Evolutionary conservation across 2,329 filamentous ascomycete genomes (phyloP), one percentile per base, ranked within the genome.

Genomic region (Graphilbum ipis-grandicollis): DNA sequence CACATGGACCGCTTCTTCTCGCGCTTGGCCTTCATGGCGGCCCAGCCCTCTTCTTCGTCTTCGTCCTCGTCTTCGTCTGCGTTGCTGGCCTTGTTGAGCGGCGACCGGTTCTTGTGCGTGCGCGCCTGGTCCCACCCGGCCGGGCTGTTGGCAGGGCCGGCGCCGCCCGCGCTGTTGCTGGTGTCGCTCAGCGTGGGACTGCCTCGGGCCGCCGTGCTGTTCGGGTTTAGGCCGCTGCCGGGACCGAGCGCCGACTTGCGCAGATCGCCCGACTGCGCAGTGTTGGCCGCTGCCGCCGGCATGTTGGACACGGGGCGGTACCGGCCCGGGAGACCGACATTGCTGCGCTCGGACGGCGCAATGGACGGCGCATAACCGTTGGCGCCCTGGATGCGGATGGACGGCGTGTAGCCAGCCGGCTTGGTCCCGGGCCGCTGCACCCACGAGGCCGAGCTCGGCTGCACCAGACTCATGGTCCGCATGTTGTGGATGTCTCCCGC

Each of bases 271-370:
- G 48, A 35, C 13, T 51, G 41, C 9, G 49, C 42, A 7, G 26
- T 28, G n/a, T 6, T 7, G 5, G n/a, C 8, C 8, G 29, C 9
- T 5, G 55, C 51, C 8, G 61, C 63, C 9, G 41, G 40, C 38
- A 67, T 62, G 31, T 79, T 77, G 0, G 82, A 85, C 1, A 96
- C 88, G 2, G 90, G 85, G 33, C 90, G 73, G 58, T 98, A 98
- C 32, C 90, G 75, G 23, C 83, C 78, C 9, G 90, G 85, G 36
- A 93, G 68, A 14, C 90, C 90, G 42, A 94, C 64, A 53, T 92
- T 96, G 64, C 86, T 96, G 42, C 90, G 79, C 59, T 96, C 90
- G 5, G 84, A 93, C 1, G 90, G 90, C 3, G 90, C 88, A 46
- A 98, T 93, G 1, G 88, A 96, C 1, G 85, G 75, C 1, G 85